Evolutionary conservation across 805 yeast species (phyloP), one percentile per base, ranked within the genome.

Genomic region (Lipomyces mesembrius): DNA sequence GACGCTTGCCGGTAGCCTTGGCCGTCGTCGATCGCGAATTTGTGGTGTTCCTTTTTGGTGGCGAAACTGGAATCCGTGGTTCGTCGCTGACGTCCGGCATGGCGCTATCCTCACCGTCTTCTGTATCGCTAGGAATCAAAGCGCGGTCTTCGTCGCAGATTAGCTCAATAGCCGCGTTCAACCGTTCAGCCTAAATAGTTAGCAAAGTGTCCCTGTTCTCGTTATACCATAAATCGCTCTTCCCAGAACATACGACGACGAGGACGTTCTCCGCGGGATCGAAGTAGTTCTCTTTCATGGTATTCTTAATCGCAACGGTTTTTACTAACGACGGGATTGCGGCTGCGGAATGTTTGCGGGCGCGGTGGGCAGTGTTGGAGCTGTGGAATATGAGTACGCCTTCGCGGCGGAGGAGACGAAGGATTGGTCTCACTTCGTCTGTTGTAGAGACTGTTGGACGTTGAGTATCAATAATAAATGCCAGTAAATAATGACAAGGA

Each of bases 341-440:
- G 14, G 62, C 62, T n/a, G 59, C 59, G 14, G 62, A 59, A n/a
- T 29, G 27, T 61, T 59, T 59, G 29, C 62, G 56, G 20, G 57
- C 25, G 39, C 54, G 62, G 11, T 52, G 37, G 62, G 25, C 43
- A 35, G 27, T n/a, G 29, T 25, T 20, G 60, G 29, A n/a, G 34
- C 32, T 22, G 29, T 57, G 60, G 34, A 57, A 14, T 25, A 14
- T 27, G 20, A 57, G 29, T 6, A 57, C 51, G 52, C 52, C 49
- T 25, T 39, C 60, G 20, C 27, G 49, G n/a, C 60, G 49, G 20
- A 57, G 51, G 5, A 57, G 51, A 22, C 39, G 22, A n/a, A 43
- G 34, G n/a, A 57, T 35, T 11, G 59, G 46, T 35, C 35, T 43
- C 11, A 43, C 49, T 43, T 43, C 49, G 20, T 17, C 49, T n/a